Evolutionary conservation across 2,329 filamentous ascomycete genomes (phyloP), one percentile per base, ranked within the genome.

Genomic region (Huntiella savannae): DNA sequence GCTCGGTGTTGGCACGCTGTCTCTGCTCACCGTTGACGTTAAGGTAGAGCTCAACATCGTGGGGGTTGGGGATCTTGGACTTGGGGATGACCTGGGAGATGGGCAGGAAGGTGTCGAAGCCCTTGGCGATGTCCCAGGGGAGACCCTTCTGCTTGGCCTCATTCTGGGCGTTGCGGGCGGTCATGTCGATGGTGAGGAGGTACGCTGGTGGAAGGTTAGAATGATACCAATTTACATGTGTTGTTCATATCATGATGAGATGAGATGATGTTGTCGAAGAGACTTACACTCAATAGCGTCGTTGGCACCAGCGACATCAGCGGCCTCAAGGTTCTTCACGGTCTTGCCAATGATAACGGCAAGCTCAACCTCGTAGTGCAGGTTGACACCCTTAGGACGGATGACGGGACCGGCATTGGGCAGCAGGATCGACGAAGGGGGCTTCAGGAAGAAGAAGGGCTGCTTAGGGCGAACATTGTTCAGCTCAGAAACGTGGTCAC

Each of bases 401-500:
- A 94, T 71, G 41, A 94, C 77, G 3, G 87, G 79, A 1, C 87
- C 87, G 48, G 77, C 73, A 22, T 75, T 73, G 0, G 85, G 85
- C 16, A 82, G 70, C 3, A 96, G 73, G 55, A 98, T 83, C 3
- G 86, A 83, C 36, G 82, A 84, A 0, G 87, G 67, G 1, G 91
- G 91, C 71, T 98, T 98, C 55, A 96, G 75, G 72, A 98, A 98
- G 77, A 95, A 98, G 67, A 98, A 96, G 19, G 91, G 91, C 63
- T 95, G 86, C 62, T 91, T 92, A 43, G 91, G 91, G 53, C 77
- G 77, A 50, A 72, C 70, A 63, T 80, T 94, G 63, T 86, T 86
- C 54, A 98, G 74, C 68, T 98, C 91, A 52, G 80, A 75, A 59
- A 96, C 81, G 65, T 98, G 91, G 62, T 94, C 91, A 57, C 84